Evolutionary conservation across 306 rosid species (phyloP).

Genomic region (Bauhinia variegata): DNA sequence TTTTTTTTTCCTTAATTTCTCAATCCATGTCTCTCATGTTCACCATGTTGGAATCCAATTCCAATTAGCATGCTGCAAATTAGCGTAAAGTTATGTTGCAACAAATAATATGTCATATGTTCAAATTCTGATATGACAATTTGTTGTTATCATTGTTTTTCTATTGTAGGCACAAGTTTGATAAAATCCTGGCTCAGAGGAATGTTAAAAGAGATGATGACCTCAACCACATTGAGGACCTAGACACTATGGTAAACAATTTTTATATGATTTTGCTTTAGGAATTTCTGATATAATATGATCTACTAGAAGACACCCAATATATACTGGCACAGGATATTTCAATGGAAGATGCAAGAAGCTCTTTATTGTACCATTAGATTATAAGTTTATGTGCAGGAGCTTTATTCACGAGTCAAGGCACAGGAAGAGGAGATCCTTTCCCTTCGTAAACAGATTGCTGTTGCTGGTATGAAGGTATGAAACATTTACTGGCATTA

Average conservation of each 20-base stretch:
- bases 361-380: constrained; percentile 31
- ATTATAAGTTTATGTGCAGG: constrained; percentile 54
- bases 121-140: constrained; percentile 23
- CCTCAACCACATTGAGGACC: constrained; percentile 55
- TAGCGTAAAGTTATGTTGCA: constrained; percentile 4
- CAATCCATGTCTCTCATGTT: constrained; percentile 13
- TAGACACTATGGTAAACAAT: constrained; percentile 64
- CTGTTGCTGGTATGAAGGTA: constrained; percentile 80
- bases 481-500: constrained; percentile 14
- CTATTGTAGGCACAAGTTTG: constrained; percentile 54
- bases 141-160: constrained; percentile 4
- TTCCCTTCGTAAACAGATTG: constrained; percentile 78
- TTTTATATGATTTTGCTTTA: constrained; percentile 19
- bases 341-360: constrained; percentile 31
- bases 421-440: constrained; percentile 79
- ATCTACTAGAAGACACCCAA: background rate
- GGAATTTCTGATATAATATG: background rate
- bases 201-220: constrained; percentile 52
- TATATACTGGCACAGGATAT: constrained; percentile 18
- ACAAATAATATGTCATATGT: constrained; percentile 16
- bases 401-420: constrained; percentile 67
- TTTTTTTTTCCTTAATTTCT: background rate
- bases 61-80: constrained; percentile 8
- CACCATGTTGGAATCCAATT: background rate
- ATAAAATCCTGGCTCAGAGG: constrained; percentile 48